Percentiles rank a stretch among this genome's conserved stretches.
Conservation (phyloP, 208 protist species). For the Trypanosoma cruzi region DNA sequence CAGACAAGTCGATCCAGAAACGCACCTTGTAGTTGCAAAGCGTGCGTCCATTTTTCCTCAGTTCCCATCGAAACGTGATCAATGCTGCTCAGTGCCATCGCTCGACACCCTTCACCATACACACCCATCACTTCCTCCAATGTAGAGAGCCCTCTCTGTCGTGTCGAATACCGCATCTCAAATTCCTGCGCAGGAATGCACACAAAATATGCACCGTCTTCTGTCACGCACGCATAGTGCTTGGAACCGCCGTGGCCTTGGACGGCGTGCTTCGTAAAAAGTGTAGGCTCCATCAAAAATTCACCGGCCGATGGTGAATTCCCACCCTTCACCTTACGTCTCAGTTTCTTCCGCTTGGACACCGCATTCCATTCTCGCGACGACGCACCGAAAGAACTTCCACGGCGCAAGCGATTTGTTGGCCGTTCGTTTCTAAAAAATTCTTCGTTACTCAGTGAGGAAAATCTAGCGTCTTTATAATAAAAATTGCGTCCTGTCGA, state of each 20-base stretch:
- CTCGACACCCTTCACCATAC: conserved; percentile 43
- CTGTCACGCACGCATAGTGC: conserved; percentile 63
- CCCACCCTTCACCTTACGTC: not conserved
- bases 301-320: not conserved
- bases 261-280: conserved; percentile 46
- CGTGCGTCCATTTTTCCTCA: conserved; percentile 41
- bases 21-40: conserved; percentile 31
- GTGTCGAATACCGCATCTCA: conserved; percentile 10
- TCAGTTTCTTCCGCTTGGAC: conserved; percentile 6
- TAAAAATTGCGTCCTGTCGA: not conserved
- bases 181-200: conserved; percentile 41
- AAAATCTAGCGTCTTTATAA: not conserved
- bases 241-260: conserved; percentile 11
- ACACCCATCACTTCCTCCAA: conserved; percentile 31
- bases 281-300: conserved; percentile 37
- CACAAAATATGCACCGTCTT: conserved; percentile 46
- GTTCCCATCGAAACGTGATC: conserved; percentile 49
- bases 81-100: conserved; percentile 38
- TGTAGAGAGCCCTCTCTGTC: not conserved
- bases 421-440: not conserved
- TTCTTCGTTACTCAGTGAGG: not conserved
- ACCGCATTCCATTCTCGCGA: not conserved
- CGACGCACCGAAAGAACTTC: not conserved
- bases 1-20: conserved; percentile 45
- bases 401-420: not conserved